Evolutionary conservation across 768 basidiomycete species (phyloP), one percentile per base, ranked within the genome.

Genomic region (Galerina marginata): DNA sequence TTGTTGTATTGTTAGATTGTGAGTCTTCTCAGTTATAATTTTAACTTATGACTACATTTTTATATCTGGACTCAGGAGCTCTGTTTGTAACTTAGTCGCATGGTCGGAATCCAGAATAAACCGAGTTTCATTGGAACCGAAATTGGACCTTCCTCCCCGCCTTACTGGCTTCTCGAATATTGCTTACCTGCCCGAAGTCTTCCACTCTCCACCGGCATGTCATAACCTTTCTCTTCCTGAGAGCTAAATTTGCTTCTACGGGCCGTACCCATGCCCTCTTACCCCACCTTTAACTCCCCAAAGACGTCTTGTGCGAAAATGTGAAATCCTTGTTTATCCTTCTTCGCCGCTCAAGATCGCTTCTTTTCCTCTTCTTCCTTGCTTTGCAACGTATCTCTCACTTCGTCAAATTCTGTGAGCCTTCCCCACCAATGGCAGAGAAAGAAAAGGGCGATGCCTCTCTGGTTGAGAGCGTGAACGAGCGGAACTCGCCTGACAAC

Each of bases 381-480:
- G 15, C 23, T 53, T 42, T 23, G 20, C 46, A 12, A 47, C 16
- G 29, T 33, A 47, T 23, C 46, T 20, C 9, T 11, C 2, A 33
- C 38, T 6, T 36, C 20, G 39, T 9, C 50, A 14, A 12, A 16
- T 47, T 20, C 16, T 56, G 25, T 39, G 29, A 26, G 29, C 26
- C 16, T 11, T 16, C 47, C n/a, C 38, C 29, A 42, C 40, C 7
- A 39, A 68, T 68, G 67, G 59, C 62, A 39, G 64, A 68, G 33
- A 64, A 63, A 36, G 64, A 65, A 40, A 64, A 65, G 42, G 53
- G 40, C 33, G 43, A 50, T 23, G 38, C 36, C 2, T 60, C 59
- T 4, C 33, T 51, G 12, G 25, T 25, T 29, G 58, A 53, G 23
- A 60, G 46, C 26, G 38, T 23, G 9, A 43, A 54, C 26, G 56